Conservation (phyloP, 2,329 filamentous ascomycete genomes). For the Colletotrichum chrysophilum region DNA sequence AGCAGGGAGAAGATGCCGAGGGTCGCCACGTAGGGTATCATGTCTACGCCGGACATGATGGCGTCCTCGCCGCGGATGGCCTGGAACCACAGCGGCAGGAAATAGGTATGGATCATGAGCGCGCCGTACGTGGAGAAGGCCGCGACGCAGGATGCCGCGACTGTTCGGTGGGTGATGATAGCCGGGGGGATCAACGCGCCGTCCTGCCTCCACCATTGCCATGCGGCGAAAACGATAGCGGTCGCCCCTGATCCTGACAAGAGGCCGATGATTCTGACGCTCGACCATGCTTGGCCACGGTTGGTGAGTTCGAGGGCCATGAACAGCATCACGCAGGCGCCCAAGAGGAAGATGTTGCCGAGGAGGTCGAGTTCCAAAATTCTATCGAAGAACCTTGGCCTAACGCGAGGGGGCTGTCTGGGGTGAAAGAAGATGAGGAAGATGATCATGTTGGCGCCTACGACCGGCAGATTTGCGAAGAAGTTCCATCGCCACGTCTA, state of each 20-base stretch:
- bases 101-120: slow-evolving; percentile 49
- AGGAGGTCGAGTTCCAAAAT: slow-evolving; percentile 37
- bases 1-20: slow-evolving; percentile 30
- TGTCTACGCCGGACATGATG: slow-evolving; percentile 29
- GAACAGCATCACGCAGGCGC: slow-evolving; percentile 48
- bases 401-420: slow-evolving; percentile 27
- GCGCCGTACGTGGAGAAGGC: slow-evolving; percentile 45
- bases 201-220: slow-evolving; percentile 49
- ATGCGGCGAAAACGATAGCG: slow-evolving; percentile 38
- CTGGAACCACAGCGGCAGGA: slow-evolving; percentile 49
- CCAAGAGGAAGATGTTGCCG: slow-evolving; percentile 49
- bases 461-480: slow-evolving; percentile 28
- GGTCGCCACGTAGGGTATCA: slow-evolving; percentile 31
- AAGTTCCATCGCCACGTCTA: slow-evolving; percentile 26
- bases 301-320: slow-evolving; percentile 54
- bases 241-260: slow-evolving; percentile 30
- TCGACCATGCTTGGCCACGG: slow-evolving; percentile 47
- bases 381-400: slow-evolving; percentile 26
- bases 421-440: slow-evolving; percentile 31
- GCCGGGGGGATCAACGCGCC: slow-evolving; percentile 48
- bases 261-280: slow-evolving; percentile 46
- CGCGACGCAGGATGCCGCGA: slow-evolving; percentile 42
- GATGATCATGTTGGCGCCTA: slow-evolving; percentile 31
- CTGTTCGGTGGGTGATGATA: slow-evolving; percentile 46
- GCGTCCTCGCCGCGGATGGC: slow-evolving; percentile 34